These are phyloP conservation scores for Septoria linicola DNA, from an alignment of 2,329 filamentous ascomycete species.

Conservation along the genomic window DNA sequence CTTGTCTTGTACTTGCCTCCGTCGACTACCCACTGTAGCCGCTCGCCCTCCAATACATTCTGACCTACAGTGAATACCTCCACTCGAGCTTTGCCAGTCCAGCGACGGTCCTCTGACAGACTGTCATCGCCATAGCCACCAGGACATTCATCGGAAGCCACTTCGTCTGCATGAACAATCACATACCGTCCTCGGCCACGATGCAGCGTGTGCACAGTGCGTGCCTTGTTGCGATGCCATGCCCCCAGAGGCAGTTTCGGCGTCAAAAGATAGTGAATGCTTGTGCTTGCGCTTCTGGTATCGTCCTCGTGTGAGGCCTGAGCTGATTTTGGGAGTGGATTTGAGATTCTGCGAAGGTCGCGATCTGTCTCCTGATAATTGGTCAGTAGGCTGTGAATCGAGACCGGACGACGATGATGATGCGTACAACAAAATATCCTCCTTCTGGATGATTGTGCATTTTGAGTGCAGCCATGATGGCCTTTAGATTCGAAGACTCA, in stretches of 20 bases:
- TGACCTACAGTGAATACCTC: conserved; percentile 65
- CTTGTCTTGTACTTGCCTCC: conserved; percentile 67
- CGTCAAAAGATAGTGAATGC: conserved; percentile 65
- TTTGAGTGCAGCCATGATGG: conserved; percentile 47
- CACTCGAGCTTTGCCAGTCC: conserved; percentile 48
- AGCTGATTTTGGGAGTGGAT: conserved; percentile 51
- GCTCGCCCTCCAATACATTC: conserved; percentile 59
- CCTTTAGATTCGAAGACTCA: conserved; percentile 28
- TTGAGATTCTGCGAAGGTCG: conserved; percentile 53
- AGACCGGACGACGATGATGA: not conserved
- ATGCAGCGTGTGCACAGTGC: conserved; percentile 63
- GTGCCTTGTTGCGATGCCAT: conserved; percentile 63
- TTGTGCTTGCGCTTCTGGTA: conserved; percentile 57
- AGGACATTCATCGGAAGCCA: conserved; percentile 24
- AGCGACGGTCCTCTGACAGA: conserved; percentile 51
- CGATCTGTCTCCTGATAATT: conserved; percentile 55
- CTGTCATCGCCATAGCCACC: conserved; percentile 47
- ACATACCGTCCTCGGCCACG: conserved; percentile 63
- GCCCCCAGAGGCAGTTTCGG: conserved; percentile 55
- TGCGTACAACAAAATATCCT: conserved; percentile 55
- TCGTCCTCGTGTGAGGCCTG: conserved; percentile 5
- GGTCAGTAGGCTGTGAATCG: not conserved
- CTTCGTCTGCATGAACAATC: conserved; percentile 59
- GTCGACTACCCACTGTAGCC: conserved; percentile 64
- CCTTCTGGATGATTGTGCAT: conserved; percentile 61